These are phyloP conservation scores for Hygrocybe punicea DNA, from an alignment of 768 basidiomycete species.

Conservation along the genomic window DNA sequence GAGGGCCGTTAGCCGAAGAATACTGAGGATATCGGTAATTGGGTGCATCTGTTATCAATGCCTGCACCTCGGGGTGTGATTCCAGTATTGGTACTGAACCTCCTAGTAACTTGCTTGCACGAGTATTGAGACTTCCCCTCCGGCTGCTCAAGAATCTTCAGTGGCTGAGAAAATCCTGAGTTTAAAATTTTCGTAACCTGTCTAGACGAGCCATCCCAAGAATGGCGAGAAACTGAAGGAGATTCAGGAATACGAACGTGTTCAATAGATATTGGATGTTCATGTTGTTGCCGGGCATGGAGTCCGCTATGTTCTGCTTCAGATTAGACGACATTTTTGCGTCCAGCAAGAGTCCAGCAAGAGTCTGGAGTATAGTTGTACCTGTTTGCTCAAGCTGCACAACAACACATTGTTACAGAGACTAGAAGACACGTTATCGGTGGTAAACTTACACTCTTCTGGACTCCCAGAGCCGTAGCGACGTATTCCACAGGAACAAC, in stretches of 20 bases:
- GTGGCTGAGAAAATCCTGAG: neutral
- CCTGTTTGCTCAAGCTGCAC: conserved; percentile 71
- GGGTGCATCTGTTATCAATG: neutral
- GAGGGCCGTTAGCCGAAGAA: conserved; percentile 34
- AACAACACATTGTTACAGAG: neutral
- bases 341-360: conserved; percentile 47
- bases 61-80: neutral
- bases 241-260: conserved; percentile 54
- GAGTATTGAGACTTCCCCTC: neutral
- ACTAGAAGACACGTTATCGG: neutral
- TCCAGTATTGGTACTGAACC: neutral
- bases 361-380: conserved; percentile 66
- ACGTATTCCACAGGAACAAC: conserved; percentile 70
- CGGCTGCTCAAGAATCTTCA: conserved; percentile 1
- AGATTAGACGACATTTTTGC: conserved; percentile 16
- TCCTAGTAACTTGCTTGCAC: neutral
- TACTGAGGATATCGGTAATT: neutral
- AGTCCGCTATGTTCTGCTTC: conserved; percentile 22
- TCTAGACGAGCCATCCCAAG: conserved; percentile 49
- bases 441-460: conserved; percentile 61
- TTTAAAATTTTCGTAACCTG: conserved; percentile 33
- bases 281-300: neutral
- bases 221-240: conserved; percentile 53
- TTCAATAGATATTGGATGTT: conserved; percentile 54
- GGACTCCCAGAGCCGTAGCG: conserved; percentile 72